These are phyloP conservation scores for Alternaria sp. DNA, from an alignment of 2,329 filamentous ascomycete genomes.

Conservation along the genomic window DNA sequence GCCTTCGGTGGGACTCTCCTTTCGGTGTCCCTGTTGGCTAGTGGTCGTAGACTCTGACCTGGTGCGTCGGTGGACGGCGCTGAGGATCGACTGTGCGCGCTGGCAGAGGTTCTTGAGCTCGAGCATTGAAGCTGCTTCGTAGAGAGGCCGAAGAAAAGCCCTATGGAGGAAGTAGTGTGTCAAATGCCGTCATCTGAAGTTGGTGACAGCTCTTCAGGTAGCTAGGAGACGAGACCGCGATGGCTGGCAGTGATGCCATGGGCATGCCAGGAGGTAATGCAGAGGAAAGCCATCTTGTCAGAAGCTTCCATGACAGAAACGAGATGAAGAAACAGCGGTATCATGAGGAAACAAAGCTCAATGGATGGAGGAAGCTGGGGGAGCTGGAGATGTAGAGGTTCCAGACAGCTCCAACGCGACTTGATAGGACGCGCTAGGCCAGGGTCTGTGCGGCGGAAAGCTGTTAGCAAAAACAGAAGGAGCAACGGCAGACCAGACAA, in stretches of 20 bases:
- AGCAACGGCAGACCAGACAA: conserved; percentile 24
- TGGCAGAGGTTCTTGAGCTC: neutral
- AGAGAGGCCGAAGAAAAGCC: neutral
- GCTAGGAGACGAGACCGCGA: neutral
- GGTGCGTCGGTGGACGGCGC: neutral
- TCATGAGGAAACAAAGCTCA: neutral
- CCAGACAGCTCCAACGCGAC: conserved; percentile 18
- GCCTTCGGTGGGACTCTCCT: neutral
- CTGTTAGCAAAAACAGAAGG: conserved; percentile 42
- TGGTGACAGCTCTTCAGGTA: neutral
- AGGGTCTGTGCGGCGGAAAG: conserved; percentile 19
- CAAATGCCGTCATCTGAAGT: neutral
- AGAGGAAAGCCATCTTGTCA: too few species aligned
- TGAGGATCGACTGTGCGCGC: neutral
- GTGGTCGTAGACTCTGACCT: neutral
- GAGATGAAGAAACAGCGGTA: neutral
- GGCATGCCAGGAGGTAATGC: neutral
- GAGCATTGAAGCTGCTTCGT: neutral
- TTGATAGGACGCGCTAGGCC: conserved; percentile 31
- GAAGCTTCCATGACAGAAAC: neutral
- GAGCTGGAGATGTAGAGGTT: conserved; percentile 3
- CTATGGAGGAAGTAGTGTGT: neutral
- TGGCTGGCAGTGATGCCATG: neutral
- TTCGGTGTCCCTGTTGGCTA: neutral
- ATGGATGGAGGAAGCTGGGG: neutral